Evolutionary conservation across 805 yeast genomes (phyloP).

Genomic region (Huiozyma naganishii): DNA sequence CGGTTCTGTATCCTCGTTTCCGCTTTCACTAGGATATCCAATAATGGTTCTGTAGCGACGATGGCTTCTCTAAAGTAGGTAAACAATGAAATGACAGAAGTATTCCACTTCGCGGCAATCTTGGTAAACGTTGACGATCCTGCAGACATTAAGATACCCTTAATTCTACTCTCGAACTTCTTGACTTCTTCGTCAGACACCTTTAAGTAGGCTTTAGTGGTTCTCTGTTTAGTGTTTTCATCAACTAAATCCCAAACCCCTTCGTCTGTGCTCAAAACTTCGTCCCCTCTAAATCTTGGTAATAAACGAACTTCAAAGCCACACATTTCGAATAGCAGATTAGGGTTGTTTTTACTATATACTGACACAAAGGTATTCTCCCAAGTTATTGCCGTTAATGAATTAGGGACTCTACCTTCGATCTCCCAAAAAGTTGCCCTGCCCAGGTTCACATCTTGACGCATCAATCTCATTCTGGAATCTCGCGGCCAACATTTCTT

Average conservation of each 20-base stretch:
- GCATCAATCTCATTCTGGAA: constrained; percentile 77
- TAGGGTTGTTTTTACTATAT: constrained; percentile 84
- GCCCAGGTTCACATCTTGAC: constrained; percentile 87
- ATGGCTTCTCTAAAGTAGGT: constrained; percentile 92
- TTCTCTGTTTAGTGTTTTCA: constrained; percentile 63
- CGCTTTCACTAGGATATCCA: constrained; percentile 77
- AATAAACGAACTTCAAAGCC: constrained; percentile 89
- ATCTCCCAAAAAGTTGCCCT: constrained; percentile 90
- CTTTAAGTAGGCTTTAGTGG: constrained; percentile 78
- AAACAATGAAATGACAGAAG: constrained; percentile 75
- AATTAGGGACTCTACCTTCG: constrained; percentile 63
- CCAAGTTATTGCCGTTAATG: constrained; percentile 69
- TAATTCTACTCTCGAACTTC: constrained; percentile 68
- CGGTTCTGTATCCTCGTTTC: constrained; percentile 91
- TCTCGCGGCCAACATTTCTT: constrained; percentile 94
- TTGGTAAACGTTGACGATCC: constrained; percentile 94
- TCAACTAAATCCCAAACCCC: constrained; percentile 87
- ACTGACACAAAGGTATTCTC: constrained; percentile 74
- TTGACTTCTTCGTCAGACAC: constrained; percentile 76
- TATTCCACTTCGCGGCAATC: constrained; percentile 92
- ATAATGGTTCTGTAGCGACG: constrained; percentile 62
- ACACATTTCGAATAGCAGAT: constrained; percentile 77
- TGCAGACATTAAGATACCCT: constrained; percentile 88
- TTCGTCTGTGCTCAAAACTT: constrained; percentile 49
- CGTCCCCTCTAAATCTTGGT: constrained; percentile 57